Conservation (phyloP, 306 rosid genomes). For the Lathyrus sativus region DNA sequence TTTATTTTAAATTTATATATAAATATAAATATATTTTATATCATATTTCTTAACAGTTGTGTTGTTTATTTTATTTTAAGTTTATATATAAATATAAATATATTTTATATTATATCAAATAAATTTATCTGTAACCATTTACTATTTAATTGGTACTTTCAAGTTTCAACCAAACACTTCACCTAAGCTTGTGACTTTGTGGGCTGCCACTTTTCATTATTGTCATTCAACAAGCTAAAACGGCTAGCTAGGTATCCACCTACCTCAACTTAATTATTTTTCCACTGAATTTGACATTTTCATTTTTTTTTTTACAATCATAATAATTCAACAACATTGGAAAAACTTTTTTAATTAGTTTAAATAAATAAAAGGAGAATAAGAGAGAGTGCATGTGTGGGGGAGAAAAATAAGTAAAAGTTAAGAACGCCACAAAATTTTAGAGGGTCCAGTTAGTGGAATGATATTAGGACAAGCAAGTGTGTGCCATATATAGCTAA, state of each 20-base stretch:
- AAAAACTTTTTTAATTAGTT: too few species aligned
- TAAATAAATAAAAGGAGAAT: not conserved
- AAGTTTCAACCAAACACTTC: conserved; percentile 41
- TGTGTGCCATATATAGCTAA: too few species aligned
- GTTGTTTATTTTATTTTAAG: too few species aligned
- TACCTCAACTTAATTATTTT: conserved; percentile 5
- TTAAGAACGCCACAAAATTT: not conserved
- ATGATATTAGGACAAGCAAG: not conserved
- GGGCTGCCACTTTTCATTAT: conserved; percentile 33
- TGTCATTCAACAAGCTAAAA: not conserved
- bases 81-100: too few species aligned
- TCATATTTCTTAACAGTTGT: too few species aligned
- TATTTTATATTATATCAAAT: too few species aligned
- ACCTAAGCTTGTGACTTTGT: conserved; percentile 65
- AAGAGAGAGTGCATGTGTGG: not conserved
- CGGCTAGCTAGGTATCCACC: too few species aligned
- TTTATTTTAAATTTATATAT: too few species aligned
- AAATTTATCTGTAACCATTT: too few species aligned
- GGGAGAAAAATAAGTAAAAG: not conserved
- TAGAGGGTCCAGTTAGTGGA: not conserved
- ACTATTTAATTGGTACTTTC: conserved; percentile 30
- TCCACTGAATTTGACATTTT: conserved; percentile 19
- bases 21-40: too few species aligned
- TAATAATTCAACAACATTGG: too few species aligned
- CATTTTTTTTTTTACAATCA: not conserved